Evolutionary conservation across 1,284 basidiomycete species (phyloP).

Genomic region (Irpex sp.): DNA sequence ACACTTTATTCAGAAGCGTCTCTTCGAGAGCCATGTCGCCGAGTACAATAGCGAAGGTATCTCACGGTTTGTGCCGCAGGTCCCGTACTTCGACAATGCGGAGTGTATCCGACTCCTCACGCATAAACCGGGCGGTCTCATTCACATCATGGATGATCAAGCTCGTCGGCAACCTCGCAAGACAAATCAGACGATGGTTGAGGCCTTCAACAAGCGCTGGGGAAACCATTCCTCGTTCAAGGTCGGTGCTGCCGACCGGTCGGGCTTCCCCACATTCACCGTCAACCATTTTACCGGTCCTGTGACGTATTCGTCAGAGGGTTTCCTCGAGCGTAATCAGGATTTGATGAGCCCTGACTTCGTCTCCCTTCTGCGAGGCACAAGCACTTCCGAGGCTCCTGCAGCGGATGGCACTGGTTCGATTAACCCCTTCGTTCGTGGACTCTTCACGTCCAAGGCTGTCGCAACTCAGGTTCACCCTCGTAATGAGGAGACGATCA

Average conservation of each 20-base stretch:
- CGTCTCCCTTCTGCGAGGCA: conserved; percentile 82
- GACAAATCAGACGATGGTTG: conserved; percentile 92
- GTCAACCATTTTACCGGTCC: conserved; percentile 91
- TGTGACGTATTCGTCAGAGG: conserved; percentile 88
- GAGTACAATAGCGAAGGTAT: conserved; percentile 91
- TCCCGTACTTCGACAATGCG: conserved; percentile 89
- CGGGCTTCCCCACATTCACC: conserved; percentile 85
- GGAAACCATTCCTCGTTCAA: conserved; percentile 92
- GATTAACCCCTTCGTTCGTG: conserved; percentile 88
- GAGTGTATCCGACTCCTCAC: conserved; percentile 88
- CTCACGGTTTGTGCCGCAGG: conserved; percentile 60
- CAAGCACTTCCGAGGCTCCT: conserved; percentile 36
- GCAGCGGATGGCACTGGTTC: conserved; percentile 68
- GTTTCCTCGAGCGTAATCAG: conserved; percentile 86
- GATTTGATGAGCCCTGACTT: conserved; percentile 93
- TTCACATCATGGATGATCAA: conserved; percentile 98
- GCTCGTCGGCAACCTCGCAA: conserved; percentile 84
- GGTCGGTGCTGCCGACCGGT: conserved; percentile 69
- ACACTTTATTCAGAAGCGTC: conserved; percentile 74
- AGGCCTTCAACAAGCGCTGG: conserved; percentile 93
- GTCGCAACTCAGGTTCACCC: conserved; percentile 91
- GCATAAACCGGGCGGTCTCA: conserved; percentile 85
- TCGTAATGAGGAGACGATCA: conserved; percentile 89
- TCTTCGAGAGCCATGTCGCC: conserved; percentile 77
- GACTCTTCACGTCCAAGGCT: conserved; percentile 83